Base-by-base conservation (phyloP, 108 stramenopile genomes). In the Thalassiosira profunda region DNA sequence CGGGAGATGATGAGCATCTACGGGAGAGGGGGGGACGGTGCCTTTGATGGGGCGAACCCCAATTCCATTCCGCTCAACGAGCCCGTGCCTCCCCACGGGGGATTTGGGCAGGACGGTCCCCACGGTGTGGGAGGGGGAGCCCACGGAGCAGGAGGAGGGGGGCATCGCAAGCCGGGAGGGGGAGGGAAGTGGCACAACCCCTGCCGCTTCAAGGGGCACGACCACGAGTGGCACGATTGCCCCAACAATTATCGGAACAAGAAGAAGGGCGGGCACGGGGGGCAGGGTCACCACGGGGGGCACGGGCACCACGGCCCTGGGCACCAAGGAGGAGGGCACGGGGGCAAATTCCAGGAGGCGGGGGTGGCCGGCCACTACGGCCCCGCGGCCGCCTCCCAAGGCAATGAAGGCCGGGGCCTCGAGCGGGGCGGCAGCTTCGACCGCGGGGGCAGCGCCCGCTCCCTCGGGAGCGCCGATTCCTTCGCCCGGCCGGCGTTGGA, bases 221-320 rank as follows among this genome's bases (percentile, higher is more conserved):
- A 74, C 43, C 73, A 74, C 47, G 73, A 74, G 31, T 74, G 73
- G 73, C 64, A 63, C 33, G 63, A 74, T 42, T 74, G 73, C 53
- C 73, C 73, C n/a, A 74, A 74, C 52, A 74, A 74, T 26, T 74
- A 47, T 33, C 63, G 73, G 5, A 74, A 74, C 43, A 74, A 74
- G 37, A 64, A 64, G 35, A 74, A 59, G 44, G 25, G 34, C 20
- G 4, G 0, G 9, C 5, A n/a, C 36, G 23, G 0, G 31, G 9
- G 4, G 40, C 37, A 62, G 30, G 0, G 52, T 21, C 14, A 14
- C 14, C 14, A 14, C 14, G 33, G 58, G 58, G 5, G 58, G 5
- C 21, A 45, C 15, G 58, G 38, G 58, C 43, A 40, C n/a, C n/a
- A n/a, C n/a, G n/a, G n/a, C n/a, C n/a, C n/a, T n/a, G n/a, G n/a